Evolutionary conservation across 2,329 filamentous ascomycete species (phyloP).

Genomic region (Venturia asperata): DNA sequence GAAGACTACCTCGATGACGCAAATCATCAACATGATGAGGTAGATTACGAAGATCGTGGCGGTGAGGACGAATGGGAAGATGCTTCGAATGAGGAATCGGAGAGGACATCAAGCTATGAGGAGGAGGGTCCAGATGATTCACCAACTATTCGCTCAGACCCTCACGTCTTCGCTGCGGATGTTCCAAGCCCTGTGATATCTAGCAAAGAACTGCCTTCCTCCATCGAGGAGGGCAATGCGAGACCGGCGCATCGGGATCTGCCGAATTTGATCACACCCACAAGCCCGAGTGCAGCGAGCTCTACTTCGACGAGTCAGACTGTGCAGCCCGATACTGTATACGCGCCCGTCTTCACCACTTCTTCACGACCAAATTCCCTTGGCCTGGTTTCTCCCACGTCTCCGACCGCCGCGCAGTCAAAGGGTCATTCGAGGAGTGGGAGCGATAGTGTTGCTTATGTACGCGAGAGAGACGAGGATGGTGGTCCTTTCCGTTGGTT

Average conservation of each 20-base stretch:
- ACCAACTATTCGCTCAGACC: neutral
- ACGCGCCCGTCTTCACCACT: neutral
- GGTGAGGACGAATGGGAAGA: neutral
- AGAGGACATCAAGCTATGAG: neutral
- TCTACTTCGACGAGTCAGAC: neutral
- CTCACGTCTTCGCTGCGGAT: neutral
- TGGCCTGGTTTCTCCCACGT: neutral
- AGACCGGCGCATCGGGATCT: neutral
- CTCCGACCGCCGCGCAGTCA: neutral
- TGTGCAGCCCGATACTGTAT: neutral
- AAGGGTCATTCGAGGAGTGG: constrained; percentile 32
- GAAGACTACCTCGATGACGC: constrained; percentile 12
- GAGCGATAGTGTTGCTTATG: constrained; percentile 56
- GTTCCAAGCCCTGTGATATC: neutral
- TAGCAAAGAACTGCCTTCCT: neutral
- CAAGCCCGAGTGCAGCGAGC: neutral
- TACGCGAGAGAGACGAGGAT: constrained; percentile 53
- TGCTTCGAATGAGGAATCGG: neutral
- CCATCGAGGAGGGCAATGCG: neutral
- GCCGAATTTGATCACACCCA: neutral
- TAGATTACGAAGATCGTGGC: neutral
- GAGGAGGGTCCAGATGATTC: neutral
- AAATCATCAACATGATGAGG: neutral
- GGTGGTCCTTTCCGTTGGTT: constrained; percentile 57
- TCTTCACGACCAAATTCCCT: neutral